A percentile compares a stretch with the other conserved stretches of the same genome.
phyloP scores from a whole-genome alignment of 441 rosid species.

The Oxalis stricta region DNA sequence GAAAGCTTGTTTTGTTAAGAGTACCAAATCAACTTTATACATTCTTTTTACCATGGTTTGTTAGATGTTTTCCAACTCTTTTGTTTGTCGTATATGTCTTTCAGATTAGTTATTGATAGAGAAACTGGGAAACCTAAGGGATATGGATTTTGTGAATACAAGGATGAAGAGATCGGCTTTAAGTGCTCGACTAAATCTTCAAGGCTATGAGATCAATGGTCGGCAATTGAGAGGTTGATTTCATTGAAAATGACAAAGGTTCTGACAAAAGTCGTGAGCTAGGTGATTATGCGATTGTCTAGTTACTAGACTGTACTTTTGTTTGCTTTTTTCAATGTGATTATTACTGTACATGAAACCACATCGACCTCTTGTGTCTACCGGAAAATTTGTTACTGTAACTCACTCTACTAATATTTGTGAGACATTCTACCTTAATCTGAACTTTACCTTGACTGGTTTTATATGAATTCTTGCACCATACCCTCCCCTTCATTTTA shows the following conservation, averaged over 20 bases:
- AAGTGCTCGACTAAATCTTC: conserved; percentile 97
- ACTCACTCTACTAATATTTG: neutral
- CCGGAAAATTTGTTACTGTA: too few relatives aligned
- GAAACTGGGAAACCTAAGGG: conserved; percentile 99
- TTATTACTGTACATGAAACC: neutral
- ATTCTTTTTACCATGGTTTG: neutral
- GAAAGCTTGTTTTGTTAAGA: too few relatives aligned
- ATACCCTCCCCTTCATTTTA: too few relatives aligned
- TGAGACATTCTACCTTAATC: too few relatives aligned
- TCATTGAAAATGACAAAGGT: conserved; percentile 96
- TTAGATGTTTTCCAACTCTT: neutral
- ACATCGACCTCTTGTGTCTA: too few relatives aligned
- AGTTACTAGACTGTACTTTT: neutral
- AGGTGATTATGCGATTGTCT: conserved; percentile 24
- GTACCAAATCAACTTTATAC: neutral
- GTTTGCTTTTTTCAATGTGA: neutral
- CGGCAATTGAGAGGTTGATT: conserved; percentile 93
- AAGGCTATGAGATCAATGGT: conserved; percentile 87
- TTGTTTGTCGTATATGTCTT: conserved; percentile 14
- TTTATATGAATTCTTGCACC: too few relatives aligned
- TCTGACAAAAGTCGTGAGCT: conserved; percentile 66
- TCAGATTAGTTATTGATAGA: conserved; percentile 87
- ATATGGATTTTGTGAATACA: conserved; percentile 95
- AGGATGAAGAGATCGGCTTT: conserved; percentile 94
- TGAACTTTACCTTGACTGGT: too few relatives aligned